Evolutionary conservation across 371 early-diverging fungal species (phyloP).

Genomic region (Apophysomyces sp.): DNA sequence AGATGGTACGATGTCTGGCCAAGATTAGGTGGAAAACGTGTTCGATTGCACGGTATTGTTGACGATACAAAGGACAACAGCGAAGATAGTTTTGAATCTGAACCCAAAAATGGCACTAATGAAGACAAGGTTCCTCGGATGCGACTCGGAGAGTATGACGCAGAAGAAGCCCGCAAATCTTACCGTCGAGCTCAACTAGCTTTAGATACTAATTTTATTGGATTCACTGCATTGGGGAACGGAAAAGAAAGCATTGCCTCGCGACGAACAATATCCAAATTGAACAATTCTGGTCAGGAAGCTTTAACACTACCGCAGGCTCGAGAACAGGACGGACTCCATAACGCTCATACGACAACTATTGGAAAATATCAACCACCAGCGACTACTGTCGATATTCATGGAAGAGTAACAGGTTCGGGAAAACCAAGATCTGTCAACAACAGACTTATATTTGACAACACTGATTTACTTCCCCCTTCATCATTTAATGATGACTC

Average conservation of each 20-base stretch:
- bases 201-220: slow-evolving; percentile 43
- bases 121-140: neutral
- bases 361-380: neutral
- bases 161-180: slow-evolving; percentile 26
- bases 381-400: neutral
- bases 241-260: slow-evolving; percentile 3
- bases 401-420: neutral
- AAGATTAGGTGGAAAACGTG: slow-evolving; percentile 5
- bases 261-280: neutral
- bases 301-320: slow-evolving; percentile 25
- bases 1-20: slow-evolving; percentile 51
- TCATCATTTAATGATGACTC: neutral
- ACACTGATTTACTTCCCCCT: neutral
- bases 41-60: slow-evolving; percentile 38
- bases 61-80: slow-evolving; percentile 7
- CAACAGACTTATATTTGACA: neutral
- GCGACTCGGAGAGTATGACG: slow-evolving; percentile 31
- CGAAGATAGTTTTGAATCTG: neutral
- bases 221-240: slow-evolving; percentile 36
- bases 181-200: slow-evolving; percentile 29
- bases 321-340: slow-evolving; percentile 24
- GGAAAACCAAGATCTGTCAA: neutral
- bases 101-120: neutral
- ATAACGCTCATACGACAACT: neutral
- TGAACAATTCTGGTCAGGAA: neutral